Percentiles rank a stretch among this genome's conserved stretches.
phyloP scores from a whole-genome alignment of 352 stramenopile genomes.

The Globisporangium ultimum region DNA sequence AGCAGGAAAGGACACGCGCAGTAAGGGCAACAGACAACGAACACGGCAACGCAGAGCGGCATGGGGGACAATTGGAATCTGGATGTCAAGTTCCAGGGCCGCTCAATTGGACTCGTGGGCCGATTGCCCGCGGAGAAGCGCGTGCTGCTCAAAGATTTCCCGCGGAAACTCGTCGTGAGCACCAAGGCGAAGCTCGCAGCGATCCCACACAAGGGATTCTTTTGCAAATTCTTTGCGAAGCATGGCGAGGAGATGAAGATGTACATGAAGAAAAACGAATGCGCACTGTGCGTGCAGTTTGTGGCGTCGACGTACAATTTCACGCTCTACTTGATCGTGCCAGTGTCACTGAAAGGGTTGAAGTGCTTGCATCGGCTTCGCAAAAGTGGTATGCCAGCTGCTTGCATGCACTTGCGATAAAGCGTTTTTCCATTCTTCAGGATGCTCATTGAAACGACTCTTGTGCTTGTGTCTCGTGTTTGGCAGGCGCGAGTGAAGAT shows the following conservation, averaged over 20 bases:
- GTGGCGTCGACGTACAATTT: constrained; percentile 80
- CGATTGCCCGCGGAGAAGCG: constrained; percentile 80
- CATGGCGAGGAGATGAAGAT: constrained; percentile 82
- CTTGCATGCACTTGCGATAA: neutral
- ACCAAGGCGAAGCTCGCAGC: constrained; percentile 77
- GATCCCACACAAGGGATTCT: constrained; percentile 84
- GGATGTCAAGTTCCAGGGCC: constrained; percentile 83
- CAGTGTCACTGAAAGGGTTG: constrained; percentile 54
- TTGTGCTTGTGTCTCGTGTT: constrained; percentile 5
- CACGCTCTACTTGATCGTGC: constrained; percentile 80
- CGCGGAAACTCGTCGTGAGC: constrained; percentile 62
- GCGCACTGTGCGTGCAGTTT: constrained; percentile 81
- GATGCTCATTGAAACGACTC: neutral
- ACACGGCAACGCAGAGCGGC: neutral
- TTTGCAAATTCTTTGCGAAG: constrained; percentile 88
- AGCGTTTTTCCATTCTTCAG: neutral
- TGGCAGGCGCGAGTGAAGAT: constrained; percentile 63
- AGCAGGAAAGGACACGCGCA: neutral
- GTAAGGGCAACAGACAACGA: neutral
- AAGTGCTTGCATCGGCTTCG: constrained; percentile 79
- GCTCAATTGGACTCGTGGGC: constrained; percentile 64
- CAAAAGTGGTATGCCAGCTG: constrained; percentile 55
- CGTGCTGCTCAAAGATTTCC: constrained; percentile 71
- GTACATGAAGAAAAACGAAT: constrained; percentile 88
- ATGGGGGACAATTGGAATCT: constrained; percentile 83